phyloP scores from a whole-genome alignment of 2,329 filamentous ascomycete species.

The Pezicula neosporulosa region DNA sequence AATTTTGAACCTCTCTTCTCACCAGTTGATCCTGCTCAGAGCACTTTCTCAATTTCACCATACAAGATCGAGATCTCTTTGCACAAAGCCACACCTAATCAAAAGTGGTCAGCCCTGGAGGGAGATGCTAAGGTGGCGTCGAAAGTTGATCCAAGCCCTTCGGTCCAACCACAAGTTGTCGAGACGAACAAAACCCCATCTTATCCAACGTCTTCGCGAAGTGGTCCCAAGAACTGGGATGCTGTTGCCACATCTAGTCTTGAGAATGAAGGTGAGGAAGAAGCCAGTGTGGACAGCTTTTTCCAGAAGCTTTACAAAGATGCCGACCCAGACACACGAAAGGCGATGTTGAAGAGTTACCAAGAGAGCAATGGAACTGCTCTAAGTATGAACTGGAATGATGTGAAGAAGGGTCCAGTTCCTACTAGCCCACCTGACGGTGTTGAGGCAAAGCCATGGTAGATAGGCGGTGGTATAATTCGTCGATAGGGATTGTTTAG shows the following conservation, averaged over 20 bases:
- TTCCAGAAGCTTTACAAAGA: slow-evolving; percentile 86
- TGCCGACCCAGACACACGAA: slow-evolving; percentile 73
- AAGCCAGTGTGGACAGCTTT: slow-evolving; percentile 71
- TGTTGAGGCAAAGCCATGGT: slow-evolving; percentile 72
- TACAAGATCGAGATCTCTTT: slow-evolving; percentile 79
- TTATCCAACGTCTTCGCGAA: slow-evolving; percentile 85
- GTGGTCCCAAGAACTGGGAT: slow-evolving; percentile 90
- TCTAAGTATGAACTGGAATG: slow-evolving; percentile 86
- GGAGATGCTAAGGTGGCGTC: slow-evolving; percentile 10
- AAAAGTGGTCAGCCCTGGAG: slow-evolving; percentile 26
- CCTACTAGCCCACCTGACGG: slow-evolving; percentile 73
- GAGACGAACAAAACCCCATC: slow-evolving; percentile 41
- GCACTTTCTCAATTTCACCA: slow-evolving; percentile 62
- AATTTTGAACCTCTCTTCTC: slow-evolving; percentile 65
- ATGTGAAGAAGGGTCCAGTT: slow-evolving; percentile 71
- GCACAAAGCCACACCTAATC: slow-evolving; percentile 58
- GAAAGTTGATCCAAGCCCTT: not conserved
- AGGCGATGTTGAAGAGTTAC: slow-evolving; percentile 98
- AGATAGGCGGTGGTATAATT: not conserved
- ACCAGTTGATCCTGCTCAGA: slow-evolving; percentile 57
- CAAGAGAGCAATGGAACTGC: slow-evolving; percentile 90
- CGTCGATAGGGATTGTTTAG: not conserved
- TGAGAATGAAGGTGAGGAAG: slow-evolving; percentile 54
- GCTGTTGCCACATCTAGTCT: slow-evolving; percentile 51
- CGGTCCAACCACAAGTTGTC: too few relatives aligned